phyloP scores from a whole-genome alignment of 2,329 filamentous ascomycete species.

The Ophiostoma quercus region DNA sequence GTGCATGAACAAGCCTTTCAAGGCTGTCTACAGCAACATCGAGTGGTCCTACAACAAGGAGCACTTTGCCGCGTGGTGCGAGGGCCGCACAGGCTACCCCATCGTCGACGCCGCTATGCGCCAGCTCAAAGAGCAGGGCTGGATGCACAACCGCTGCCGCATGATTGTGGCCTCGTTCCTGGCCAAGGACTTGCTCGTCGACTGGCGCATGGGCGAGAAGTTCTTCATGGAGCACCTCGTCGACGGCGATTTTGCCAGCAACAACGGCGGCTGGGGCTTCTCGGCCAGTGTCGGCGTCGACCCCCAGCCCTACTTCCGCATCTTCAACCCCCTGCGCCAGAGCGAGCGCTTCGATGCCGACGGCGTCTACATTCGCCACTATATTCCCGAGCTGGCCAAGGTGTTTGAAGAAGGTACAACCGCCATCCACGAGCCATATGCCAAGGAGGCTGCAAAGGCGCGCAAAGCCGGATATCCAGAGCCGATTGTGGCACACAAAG shows the following conservation, averaged over 20 bases:
- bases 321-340: slow-evolving; percentile 82
- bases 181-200: slow-evolving; percentile 71
- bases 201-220: slow-evolving; percentile 76
- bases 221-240: slow-evolving; percentile 79
- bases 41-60: slow-evolving; percentile 70
- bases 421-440: slow-evolving; percentile 77
- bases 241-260: slow-evolving; percentile 74
- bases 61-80: slow-evolving; percentile 67
- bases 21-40: slow-evolving; percentile 78
- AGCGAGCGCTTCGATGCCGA: slow-evolving; percentile 78
- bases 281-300: slow-evolving; percentile 38
- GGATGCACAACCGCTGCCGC: slow-evolving; percentile 79
- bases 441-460: slow-evolving; percentile 48
- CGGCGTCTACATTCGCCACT: slow-evolving; percentile 75
- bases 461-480: slow-evolving; percentile 66
- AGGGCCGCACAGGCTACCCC: slow-evolving; percentile 71
- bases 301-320: slow-evolving; percentile 73
- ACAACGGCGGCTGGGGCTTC: slow-evolving; percentile 61
- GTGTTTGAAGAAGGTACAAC: slow-evolving; percentile 57
- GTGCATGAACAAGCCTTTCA: slow-evolving; percentile 63
- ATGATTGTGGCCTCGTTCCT: slow-evolving; percentile 82
- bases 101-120: slow-evolving; percentile 86
- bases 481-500: slow-evolving; percentile 69
- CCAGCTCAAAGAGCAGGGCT: slow-evolving; percentile 62
- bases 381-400: slow-evolving; percentile 68